Evolutionary conservation across 139 green algal species (phyloP), one percentile per base, ranked within the genome.

Genomic region (Chlorella sp.): DNA sequence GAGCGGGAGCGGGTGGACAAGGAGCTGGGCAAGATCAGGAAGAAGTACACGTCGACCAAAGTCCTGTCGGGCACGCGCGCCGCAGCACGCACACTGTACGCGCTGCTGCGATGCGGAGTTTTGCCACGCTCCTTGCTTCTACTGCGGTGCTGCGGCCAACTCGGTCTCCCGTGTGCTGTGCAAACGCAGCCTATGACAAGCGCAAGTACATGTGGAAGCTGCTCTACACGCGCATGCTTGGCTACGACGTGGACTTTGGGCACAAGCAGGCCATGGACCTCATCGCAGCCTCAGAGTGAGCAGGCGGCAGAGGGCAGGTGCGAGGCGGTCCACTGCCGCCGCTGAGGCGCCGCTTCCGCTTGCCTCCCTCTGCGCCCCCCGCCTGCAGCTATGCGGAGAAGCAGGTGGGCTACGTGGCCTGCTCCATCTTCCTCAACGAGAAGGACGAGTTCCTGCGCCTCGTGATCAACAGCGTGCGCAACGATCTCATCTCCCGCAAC

Each of bases 121-220:
- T n/a, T n/a, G n/a, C n/a, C n/a, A n/a, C n/a, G n/a, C n/a, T n/a
- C n/a, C n/a, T n/a, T n/a, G 59, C 35, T 66, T 8, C 35, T 23
- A 29, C 53, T 31, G 3, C 4, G 31, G 23, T n/a, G 53, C 53
- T n/a, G 53, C 53, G 35, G 15, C 53, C 53, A 31, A 66, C 33
- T 45, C n/a, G n/a, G n/a, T n/a, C n/a, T n/a, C n/a, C n/a, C n/a
- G n/a, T n/a, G n/a, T n/a, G n/a, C n/a, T n/a, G n/a, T n/a, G n/a
- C n/a, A n/a, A n/a, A n/a, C n/a, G 73, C 84, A 93, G 83, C 91
- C 8, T 99, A 99, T 77, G 95, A 99, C 83, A 90, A 93, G 63
- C 97, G 97, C 53, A 99, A 99, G 85, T 99, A 99, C 83, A 91
- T 99, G 19, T 98, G 95, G 94, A 99, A 99, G 88, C 90, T 99